Evolutionary conservation across 495 filamentous ascomycete species (phyloP), one percentile per base, ranked within the genome.

Genomic region (Articulospora tetracladia): DNA sequence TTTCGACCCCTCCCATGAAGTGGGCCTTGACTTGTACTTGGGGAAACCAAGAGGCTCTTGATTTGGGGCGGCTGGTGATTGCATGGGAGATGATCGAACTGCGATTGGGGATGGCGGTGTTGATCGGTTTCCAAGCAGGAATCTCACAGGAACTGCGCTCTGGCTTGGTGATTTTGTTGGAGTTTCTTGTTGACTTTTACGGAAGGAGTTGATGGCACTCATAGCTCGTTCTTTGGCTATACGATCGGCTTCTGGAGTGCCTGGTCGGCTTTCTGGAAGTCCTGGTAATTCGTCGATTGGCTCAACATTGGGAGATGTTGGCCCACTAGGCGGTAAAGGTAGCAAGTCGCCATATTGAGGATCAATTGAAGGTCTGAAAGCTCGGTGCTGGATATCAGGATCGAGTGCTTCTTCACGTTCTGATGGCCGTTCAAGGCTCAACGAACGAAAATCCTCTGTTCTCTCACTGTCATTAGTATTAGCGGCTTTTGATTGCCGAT

Each of bases 281-380:
- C 70, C 61, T 1, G 81, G 80, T 11, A 80, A 69, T 10, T 69
- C 64, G 55, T 69, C 64, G 12, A 64, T 20, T 32, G 58, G 34
- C 19, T 63, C 60, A 24, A 57, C 25, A 26, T 60, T 47, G n/a
- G 78, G 79, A 15, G 66, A 51, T 3, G 27, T 48, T 61, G 80
- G 74, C 55, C 70, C 69, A 59, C 76, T 81, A 19, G 81, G 81
- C 62, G 81, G 81, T 53, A 84, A 65, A 27, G 79, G 80, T 44
- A 84, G 73, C 15, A 83, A 69, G 59, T 84, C 81, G 58, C 79
- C 78, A 61, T 77, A 79, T 53, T 75, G 75, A 22, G 81, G 81
- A 68, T 84, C 81, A 61, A 84, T 83, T 46, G 80, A 79, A 51
- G 79, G 79, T 65, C 78, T 76, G 60, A 84, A 76, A 57, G 72